These are phyloP conservation scores for Alternaria sp. DNA, from an alignment of 2,329 filamentous ascomycete species.

Conservation along the genomic window DNA sequence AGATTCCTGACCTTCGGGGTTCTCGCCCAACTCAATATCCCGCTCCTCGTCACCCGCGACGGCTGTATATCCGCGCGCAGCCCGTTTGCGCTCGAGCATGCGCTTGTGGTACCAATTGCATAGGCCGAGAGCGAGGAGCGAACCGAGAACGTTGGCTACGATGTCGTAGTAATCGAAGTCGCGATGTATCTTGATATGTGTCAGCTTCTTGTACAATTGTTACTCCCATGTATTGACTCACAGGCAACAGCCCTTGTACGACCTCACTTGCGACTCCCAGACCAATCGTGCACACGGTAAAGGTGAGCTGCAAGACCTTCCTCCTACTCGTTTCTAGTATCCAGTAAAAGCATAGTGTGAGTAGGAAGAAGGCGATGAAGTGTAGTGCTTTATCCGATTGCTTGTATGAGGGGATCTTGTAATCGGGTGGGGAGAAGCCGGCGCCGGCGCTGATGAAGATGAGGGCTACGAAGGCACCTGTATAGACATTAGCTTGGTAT, in stretches of 20 bases:
- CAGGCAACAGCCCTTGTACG: conserved; percentile 73
- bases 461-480: conserved; percentile 63
- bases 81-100: conserved; percentile 87
- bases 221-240: conserved; percentile 28
- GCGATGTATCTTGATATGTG: conserved; percentile 51
- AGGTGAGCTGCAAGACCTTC: conserved; percentile 81
- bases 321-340: conserved; percentile 89
- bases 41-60: conserved; percentile 67
- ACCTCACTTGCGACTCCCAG: conserved; percentile 78
- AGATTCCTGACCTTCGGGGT: conserved; percentile 64
- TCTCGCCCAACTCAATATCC: conserved; percentile 78
- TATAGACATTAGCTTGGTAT: background rate
- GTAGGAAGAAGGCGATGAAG: conserved; percentile 83
- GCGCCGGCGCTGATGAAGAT: conserved; percentile 70
- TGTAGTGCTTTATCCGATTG: conserved; percentile 85
- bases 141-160: conserved; percentile 84
- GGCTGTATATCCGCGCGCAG: conserved; percentile 73
- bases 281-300: conserved; percentile 76
- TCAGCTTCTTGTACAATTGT: conserved; percentile 11
- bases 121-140: conserved; percentile 71
- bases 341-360: conserved; percentile 94
- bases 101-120: conserved; percentile 94
- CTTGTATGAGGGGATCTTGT: conserved; percentile 67
- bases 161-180: conserved; percentile 83
- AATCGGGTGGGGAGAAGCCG: conserved; percentile 67